Conservation (phyloP, 345 rosid species). For the Cardiospermum halicacabum region DNA sequence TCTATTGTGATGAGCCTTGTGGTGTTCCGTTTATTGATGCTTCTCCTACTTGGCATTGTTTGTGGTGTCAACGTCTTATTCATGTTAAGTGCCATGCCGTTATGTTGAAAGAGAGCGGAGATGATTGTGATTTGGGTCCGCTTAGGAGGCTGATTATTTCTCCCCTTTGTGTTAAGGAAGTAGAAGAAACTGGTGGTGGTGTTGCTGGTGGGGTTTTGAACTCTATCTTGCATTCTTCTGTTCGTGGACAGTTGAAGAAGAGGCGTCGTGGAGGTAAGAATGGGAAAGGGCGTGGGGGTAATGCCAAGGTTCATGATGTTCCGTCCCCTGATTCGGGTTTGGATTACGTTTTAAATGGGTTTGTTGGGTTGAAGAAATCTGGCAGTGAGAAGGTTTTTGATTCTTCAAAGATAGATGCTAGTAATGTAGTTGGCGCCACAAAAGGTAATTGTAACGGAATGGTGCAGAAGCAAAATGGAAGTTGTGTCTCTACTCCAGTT, state of each 20-base stretch:
- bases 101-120: constrained; percentile 60
- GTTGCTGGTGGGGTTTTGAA: constrained; percentile 33
- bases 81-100: constrained; percentile 60
- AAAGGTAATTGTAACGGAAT: constrained; percentile 30
- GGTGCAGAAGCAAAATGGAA: constrained; percentile 30
- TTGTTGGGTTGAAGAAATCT: constrained; percentile 44
- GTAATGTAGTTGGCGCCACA: constrained; percentile 9
- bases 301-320: constrained; percentile 36
- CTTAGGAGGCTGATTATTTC: constrained; percentile 56
- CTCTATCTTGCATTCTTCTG: constrained; percentile 33
- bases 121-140: constrained; percentile 59
- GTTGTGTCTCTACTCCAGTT: constrained; percentile 17
- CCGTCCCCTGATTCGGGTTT: constrained; percentile 30
- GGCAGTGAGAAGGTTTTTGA: constrained; percentile 40
- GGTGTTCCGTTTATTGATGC: constrained; percentile 62
- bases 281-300: constrained; percentile 28
- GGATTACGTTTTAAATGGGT: constrained; percentile 27
- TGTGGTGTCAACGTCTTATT: constrained; percentile 68
- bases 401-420: constrained; percentile 27
- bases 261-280: constrained; percentile 35
- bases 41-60: constrained; percentile 70
- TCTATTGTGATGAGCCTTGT: constrained; percentile 61
- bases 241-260: constrained; percentile 38
- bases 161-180: constrained; percentile 51
- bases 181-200: constrained; percentile 28